phyloP scores from a whole-genome alignment of 345 rosid species.

The Anacardium occidentale region DNA sequence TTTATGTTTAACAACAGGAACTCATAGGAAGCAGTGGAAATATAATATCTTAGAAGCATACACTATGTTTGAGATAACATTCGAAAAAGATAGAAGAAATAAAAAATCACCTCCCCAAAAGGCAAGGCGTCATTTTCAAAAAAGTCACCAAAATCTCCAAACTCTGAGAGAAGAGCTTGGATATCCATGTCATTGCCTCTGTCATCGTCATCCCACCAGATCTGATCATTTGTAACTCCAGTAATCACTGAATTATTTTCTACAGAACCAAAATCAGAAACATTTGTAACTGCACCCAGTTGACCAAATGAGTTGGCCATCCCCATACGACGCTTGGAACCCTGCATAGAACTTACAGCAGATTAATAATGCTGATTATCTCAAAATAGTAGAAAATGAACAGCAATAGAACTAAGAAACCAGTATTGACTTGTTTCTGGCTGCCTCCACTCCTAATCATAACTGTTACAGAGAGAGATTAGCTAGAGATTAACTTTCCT shows the following conservation, averaged over 20 bases:
- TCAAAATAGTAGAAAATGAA: not conserved
- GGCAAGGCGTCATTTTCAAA: slow-evolving; percentile 88
- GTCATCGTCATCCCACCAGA: slow-evolving; percentile 95
- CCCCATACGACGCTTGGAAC: slow-evolving; percentile 79
- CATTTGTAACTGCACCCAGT: slow-evolving; percentile 44
- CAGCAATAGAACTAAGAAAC: not conserved
- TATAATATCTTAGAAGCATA: not conserved
- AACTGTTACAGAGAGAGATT: no score
- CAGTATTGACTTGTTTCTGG: not conserved
- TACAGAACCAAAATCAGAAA: slow-evolving; percentile 47
- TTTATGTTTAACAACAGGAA: not conserved
- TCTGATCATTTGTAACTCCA: slow-evolving; percentile 65
- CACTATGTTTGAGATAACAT: not conserved
- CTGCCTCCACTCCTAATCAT: not conserved
- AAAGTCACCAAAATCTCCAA: slow-evolving; percentile 99
- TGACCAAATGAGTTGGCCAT: slow-evolving; percentile 69
- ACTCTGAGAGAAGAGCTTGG: slow-evolving; percentile 94
- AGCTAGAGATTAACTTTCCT: no score
- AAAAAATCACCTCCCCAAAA: slow-evolving; percentile 91
- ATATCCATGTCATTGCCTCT: slow-evolving; percentile 87
- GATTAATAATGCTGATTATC: slow-evolving; percentile 7
- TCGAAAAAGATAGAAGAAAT: slow-evolving; percentile 7
- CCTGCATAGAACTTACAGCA: slow-evolving; percentile 46
- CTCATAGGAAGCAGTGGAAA: not conserved
- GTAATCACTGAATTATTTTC: slow-evolving; percentile 60